These are phyloP conservation scores for Schwanniomyces occidentalis DNA, from an alignment of 805 yeast species.

Conservation along the genomic window DNA sequence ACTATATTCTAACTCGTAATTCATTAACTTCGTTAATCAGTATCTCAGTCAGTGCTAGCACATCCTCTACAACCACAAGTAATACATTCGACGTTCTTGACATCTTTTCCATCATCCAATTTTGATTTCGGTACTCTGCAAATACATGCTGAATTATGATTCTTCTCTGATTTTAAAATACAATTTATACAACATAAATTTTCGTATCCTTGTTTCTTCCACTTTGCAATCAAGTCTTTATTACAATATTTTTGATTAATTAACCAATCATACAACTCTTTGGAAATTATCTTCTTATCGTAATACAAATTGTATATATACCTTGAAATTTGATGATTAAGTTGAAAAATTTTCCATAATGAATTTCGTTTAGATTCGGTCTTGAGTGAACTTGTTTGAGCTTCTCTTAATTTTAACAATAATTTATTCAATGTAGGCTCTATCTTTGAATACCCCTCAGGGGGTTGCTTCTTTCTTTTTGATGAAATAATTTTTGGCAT, in stretches of 20 bases:
- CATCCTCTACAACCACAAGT: constrained; percentile 89
- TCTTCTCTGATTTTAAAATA: constrained; percentile 61
- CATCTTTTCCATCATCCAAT: constrained; percentile 32
- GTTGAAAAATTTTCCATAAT: constrained; percentile 66
- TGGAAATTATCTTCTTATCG: constrained; percentile 64
- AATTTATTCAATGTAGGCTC: constrained; percentile 66
- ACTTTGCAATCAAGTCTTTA: constrained; percentile 69
- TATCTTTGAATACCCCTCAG: constrained; percentile 71
- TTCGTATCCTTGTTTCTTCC: constrained; percentile 86
- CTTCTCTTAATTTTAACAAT: constrained; percentile 55
- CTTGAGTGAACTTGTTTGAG: constrained; percentile 31
- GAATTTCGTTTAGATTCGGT: constrained; percentile 55
- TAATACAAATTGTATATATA: constrained; percentile 76
- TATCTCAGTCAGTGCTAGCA: constrained; percentile 72
- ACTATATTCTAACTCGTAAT: no score
- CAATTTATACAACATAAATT: constrained; percentile 81
- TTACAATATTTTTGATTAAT: constrained; percentile 67
- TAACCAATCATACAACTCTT: constrained; percentile 72
- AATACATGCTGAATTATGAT: constrained; percentile 67
- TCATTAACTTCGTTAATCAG: no score
- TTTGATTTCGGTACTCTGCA: constrained; percentile 79
- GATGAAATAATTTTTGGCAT: constrained; percentile 50
- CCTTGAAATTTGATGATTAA: constrained; percentile 74
- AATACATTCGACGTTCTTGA: constrained; percentile 51
- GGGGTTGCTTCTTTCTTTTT: constrained; percentile 54